Evolutionary conservation across 2,329 filamentous ascomycete genomes (phyloP).

Genomic region (Lasiodiplodia citricola): DNA sequence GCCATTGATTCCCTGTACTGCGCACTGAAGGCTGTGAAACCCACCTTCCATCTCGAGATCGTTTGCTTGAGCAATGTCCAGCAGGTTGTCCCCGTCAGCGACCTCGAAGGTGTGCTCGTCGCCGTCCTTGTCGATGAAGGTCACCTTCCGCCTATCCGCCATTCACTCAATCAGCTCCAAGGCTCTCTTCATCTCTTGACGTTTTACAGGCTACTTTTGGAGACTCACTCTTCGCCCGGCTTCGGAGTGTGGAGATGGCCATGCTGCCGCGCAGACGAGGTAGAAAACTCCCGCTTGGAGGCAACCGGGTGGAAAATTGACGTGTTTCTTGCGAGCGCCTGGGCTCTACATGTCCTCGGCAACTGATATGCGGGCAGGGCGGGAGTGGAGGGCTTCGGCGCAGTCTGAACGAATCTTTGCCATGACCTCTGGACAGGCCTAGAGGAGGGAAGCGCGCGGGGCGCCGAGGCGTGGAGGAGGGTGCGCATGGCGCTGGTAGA

Average conservation of each 20-base stretch:
- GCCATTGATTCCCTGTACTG: background rate
- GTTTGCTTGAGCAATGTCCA: conserved; percentile 93
- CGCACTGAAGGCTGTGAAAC: background rate
- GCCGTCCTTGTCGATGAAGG: conserved; percentile 92
- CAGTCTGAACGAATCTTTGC: conserved; percentile 14
- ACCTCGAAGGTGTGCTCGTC: conserved; percentile 78
- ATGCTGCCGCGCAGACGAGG: conserved; percentile 66
- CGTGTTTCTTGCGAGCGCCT: background rate
- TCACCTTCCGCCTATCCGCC: conserved; percentile 75
- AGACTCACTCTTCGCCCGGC: conserved; percentile 84
- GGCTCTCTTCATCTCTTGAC: background rate
- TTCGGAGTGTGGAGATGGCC: conserved; percentile 84
- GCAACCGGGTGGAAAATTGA: conserved; percentile 16
- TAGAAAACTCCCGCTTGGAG: conserved; percentile 65
- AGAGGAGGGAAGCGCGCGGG: conserved; percentile 6
- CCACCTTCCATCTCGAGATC: conserved; percentile 92
- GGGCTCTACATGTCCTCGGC: background rate
- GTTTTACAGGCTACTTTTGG: background rate
- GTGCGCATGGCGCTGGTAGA: conserved; percentile 12
- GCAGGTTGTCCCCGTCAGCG: conserved; percentile 83
- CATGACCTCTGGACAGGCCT: conserved; percentile 14
- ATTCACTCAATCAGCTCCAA: background rate
- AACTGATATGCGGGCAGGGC: background rate
- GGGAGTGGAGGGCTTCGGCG: conserved; percentile 5
- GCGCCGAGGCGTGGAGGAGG: conserved; percentile 2